Evolutionary conservation across 106 monocot species (phyloP).

Genomic region (Ottelia alismoides): DNA sequence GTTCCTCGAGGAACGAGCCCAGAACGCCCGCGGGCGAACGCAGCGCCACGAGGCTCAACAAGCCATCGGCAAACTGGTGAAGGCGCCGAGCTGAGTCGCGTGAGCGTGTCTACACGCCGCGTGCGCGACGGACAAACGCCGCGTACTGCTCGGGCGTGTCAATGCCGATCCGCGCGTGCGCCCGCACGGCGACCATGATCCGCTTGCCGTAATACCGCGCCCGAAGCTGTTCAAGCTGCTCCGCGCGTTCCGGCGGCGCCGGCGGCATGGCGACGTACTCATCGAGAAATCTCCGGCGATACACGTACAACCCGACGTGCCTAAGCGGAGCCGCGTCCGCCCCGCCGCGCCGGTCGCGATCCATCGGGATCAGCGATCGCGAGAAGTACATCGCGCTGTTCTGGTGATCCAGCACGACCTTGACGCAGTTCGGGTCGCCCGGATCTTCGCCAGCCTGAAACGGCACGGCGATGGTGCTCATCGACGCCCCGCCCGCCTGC

Average conservation of each 20-base stretch:
- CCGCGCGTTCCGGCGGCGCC: background rate
- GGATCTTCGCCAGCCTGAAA: background rate
- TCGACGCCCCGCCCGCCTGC: background rate
- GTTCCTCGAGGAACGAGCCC: too few relatives aligned
- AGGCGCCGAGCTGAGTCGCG: too few relatives aligned
- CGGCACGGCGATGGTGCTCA: background rate
- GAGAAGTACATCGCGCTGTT: background rate
- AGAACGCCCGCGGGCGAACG: too few relatives aligned
- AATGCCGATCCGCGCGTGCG: too few relatives aligned
- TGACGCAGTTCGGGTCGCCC: background rate
- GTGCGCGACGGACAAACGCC: too few relatives aligned
- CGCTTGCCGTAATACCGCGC: too few relatives aligned
- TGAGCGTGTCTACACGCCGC: too few relatives aligned
- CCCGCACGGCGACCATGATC: too few relatives aligned
- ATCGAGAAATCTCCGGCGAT: background rate
- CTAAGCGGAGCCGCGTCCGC: background rate
- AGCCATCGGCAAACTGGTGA: too few relatives aligned
- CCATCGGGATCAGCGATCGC: background rate
- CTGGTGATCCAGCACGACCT: background rate
- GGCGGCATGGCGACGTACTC: background rate
- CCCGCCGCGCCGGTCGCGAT: background rate
- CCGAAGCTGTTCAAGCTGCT: too few relatives aligned
- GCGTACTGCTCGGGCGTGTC: too few relatives aligned
- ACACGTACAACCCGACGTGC: background rate
- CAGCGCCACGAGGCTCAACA: too few relatives aligned